Evolutionary conservation across 768 basidiomycete genomes (phyloP), one percentile per base, ranked within the genome.

Genomic region (Lactarius quietus): DNA sequence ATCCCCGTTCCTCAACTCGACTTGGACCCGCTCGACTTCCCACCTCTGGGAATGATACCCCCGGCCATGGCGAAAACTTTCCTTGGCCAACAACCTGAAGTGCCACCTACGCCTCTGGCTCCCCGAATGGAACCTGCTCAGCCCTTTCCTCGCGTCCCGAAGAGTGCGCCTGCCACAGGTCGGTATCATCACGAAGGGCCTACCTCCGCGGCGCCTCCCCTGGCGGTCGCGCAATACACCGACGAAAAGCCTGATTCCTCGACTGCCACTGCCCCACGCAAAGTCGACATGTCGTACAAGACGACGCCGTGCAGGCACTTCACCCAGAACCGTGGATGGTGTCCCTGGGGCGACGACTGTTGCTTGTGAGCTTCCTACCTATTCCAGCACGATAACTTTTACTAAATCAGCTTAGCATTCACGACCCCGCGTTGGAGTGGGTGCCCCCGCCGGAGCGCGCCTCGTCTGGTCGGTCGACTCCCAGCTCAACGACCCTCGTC

Each of bases 1-100:
- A 58, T 66, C 14, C 65, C 65, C 15, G 23, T 66, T 28, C 65
- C 56, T 8, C 41, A 66, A 33, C 61, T 66, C 6, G 61, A 62
- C 17, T n/a, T 15, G 38, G 52, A 62, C 18, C 8, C 56, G 1
- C 57, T 57, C 52, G 33, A 53, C 3, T 10, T 54, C 17, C 38
- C 39, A 6, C 10, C 39, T 28, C 23, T 53, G 10, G 28, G 55
- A 1, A 6, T 17, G 38, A 59, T 41, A 17, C 17, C 48, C 9
- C 29, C 56, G 6, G 6, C 38, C 6, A 36, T n/a, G 18, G 31
- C 5, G 8, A 38, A 7, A 12, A 23, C 0, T 26, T 33, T 9
- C 26, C n/a, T n/a, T n/a, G n/a, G n/a, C n/a, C 43, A 36, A 14
- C n/a, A 2, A 23, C 45, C 45, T 3, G 8, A 38, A 20, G 26